Evolutionary conservation across 2,329 filamentous ascomycete genomes (phyloP).

Genomic region (Penicillium sumatraense): DNA sequence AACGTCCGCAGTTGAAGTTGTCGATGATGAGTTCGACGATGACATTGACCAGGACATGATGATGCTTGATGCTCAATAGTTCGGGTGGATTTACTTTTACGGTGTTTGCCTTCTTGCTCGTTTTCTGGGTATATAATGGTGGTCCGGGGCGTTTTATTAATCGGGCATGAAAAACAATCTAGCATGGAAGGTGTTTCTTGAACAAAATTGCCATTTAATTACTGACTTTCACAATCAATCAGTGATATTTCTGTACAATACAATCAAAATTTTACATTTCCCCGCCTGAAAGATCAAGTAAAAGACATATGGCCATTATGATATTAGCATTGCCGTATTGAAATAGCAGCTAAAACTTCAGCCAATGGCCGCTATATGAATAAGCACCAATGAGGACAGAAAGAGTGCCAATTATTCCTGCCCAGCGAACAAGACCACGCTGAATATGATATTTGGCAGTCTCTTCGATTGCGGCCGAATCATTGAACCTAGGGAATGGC

Average conservation of each 20-base stretch:
- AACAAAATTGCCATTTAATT: not conserved
- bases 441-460: not conserved
- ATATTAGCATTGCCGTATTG: too few relatives aligned
- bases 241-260: not conserved
- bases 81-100: not conserved
- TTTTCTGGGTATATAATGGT: conserved; percentile 2
- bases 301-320: too few relatives aligned
- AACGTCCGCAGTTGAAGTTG: conserved; percentile 27
- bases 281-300: too few relatives aligned
- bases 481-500: not conserved
- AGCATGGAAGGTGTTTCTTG: conserved; percentile 28
- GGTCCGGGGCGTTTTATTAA: conserved; percentile 20
- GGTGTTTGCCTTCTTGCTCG: conserved; percentile 4
- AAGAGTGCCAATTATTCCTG: not conserved
- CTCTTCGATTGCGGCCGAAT: not conserved
- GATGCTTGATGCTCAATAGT: conserved; percentile 44
- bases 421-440: not conserved
- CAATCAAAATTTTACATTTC: not conserved
- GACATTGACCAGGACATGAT: conserved; percentile 50
- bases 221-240: not conserved
- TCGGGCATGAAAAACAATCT: conserved; percentile 21
- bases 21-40: conserved; percentile 46
- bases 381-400: not conserved
- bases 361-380: not conserved
- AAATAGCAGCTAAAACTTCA: not conserved